These are phyloP conservation scores for Cladochytrium replicatum DNA, from an alignment of 192 early-diverging fungal species.

Conservation along the genomic window DNA sequence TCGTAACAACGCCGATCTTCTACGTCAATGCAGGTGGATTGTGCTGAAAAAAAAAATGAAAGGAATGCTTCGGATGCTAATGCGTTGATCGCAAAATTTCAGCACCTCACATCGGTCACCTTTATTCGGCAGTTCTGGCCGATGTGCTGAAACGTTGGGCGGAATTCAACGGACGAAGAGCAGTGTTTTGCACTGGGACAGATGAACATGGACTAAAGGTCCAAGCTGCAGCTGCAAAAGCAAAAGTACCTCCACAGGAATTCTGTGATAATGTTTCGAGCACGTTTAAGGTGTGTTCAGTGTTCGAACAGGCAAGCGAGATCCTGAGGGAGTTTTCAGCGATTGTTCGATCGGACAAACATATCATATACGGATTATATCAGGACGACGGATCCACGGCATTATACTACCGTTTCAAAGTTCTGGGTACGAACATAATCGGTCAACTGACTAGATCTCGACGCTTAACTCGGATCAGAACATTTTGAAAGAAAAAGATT, in stretches of 20 bases:
- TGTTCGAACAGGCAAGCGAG: not conserved
- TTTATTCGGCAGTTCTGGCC: conserved; percentile 79
- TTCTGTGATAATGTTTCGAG: conserved; percentile 70
- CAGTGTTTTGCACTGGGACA: conserved; percentile 65
- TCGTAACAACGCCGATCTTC: conserved; percentile 73
- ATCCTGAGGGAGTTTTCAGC: conserved; percentile 11
- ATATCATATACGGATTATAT: conserved; percentile 73
- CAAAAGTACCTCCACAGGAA: conserved; percentile 44
- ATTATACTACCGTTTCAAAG: conserved; percentile 53
- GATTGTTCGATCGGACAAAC: conserved; percentile 60
- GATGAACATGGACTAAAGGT: conserved; percentile 97
- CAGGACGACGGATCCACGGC: conserved; percentile 73
- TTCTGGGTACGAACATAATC: conserved; percentile 54
- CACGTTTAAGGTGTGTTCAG: conserved; percentile 47
- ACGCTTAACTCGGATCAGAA: conserved; percentile 28
- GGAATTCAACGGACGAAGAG: conserved; percentile 52
- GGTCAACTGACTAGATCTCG: not conserved
- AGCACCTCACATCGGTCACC: conserved; percentile 89
- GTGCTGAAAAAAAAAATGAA: too few species aligned
- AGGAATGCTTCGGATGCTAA: too few species aligned
- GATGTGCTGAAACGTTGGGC: conserved; percentile 73
- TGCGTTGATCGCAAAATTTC: too few species aligned
- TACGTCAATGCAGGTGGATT: conserved; percentile 68
- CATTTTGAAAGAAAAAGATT: conserved; percentile 50
- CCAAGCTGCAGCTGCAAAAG: conserved; percentile 72